A percentile compares a stretch with the other conserved stretches of the same genome.
These are phyloP conservation scores for Neofusicoccum cordaticola DNA, from an alignment of 2,329 filamentous ascomycete genomes.

Conservation along the genomic window DNA sequence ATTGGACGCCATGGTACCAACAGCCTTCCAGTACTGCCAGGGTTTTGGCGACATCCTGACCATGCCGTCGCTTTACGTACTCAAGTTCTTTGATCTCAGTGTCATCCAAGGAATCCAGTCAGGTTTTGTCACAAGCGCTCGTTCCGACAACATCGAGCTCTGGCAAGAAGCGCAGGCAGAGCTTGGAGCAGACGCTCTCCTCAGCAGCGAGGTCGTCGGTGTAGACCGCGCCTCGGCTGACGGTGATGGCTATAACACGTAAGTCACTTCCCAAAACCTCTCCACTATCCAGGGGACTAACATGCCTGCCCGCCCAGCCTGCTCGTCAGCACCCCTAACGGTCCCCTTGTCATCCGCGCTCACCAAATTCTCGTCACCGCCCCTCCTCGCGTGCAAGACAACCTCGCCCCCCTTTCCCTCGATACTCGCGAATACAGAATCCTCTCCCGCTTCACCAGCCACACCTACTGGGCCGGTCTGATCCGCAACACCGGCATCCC, in stretches of 20 bases:
- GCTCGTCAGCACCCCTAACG: not conserved
- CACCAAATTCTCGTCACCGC: not conserved
- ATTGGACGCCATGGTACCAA: constrained; percentile 41
- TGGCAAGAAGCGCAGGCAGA: not conserved
- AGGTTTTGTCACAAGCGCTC: not conserved
- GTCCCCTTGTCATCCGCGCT: not conserved
- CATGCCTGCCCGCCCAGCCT: not conserved
- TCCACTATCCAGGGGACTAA: not conserved
- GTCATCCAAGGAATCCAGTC: not conserved
- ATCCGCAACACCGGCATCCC: not conserved
- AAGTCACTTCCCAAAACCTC: not conserved
- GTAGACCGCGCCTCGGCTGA: not conserved
- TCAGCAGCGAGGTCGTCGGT: not conserved
- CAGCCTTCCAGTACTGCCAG: constrained; percentile 42
- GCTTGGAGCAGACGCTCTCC: not conserved
- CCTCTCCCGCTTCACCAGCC: not conserved
- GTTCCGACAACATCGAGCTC: not conserved
- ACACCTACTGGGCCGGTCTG: not conserved
- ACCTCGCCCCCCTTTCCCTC: not conserved
- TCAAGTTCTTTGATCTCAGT: constrained; percentile 34
- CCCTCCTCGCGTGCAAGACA: not conserved
- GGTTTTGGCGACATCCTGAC: constrained; percentile 47
- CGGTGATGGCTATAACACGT: not conserved
- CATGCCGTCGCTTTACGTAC: constrained; percentile 45
- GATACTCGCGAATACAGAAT: not conserved